These are phyloP conservation scores for Torrubiella hemipterigena DNA, from an alignment of 2,329 filamentous ascomycete species.

Conservation along the genomic window DNA sequence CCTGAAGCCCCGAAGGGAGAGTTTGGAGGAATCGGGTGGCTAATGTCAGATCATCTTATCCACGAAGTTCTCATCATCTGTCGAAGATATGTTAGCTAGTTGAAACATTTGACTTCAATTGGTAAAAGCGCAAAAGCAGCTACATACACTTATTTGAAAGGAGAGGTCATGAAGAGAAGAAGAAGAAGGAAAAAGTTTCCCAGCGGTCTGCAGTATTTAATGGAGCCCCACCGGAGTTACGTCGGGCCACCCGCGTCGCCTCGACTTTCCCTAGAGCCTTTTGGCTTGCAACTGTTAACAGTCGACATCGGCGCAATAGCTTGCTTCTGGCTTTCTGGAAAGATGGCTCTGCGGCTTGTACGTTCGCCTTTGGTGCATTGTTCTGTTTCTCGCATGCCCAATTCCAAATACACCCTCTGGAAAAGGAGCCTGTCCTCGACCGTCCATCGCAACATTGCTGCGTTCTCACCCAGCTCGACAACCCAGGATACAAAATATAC, in stretches of 20 bases:
- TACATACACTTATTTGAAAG: constrained; percentile 94
- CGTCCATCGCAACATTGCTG: no score
- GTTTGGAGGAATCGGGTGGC: constrained; percentile 55
- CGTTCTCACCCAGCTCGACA: constrained; percentile 5
- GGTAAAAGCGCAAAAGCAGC: no score
- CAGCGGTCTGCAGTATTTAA: constrained; percentile 21
- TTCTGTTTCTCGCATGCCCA: no score
- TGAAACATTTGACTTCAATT: constrained; percentile 3
- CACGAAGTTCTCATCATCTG: constrained; percentile 99
- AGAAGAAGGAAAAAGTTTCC: constrained; percentile 26
- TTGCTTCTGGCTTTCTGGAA: no score
- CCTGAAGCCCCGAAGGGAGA: constrained; percentile 88
- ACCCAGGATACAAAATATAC: constrained; percentile 9
- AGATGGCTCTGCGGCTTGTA: no score
- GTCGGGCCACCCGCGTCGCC: constrained; percentile 13
- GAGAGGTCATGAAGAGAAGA: constrained; percentile 77
- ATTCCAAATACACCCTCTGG: no score
- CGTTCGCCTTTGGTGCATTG: no score
- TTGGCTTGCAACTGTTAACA: no score
- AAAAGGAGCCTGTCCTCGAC: no score
- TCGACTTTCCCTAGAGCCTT: not conserved
- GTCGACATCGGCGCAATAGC: no score
- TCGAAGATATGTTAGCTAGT: constrained; percentile 19
- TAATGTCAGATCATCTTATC: constrained; percentile 70
- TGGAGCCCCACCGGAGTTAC: constrained; percentile 17